Conservation (phyloP, 208 protist species). For the Endotrypanum monterogeii region DNA sequence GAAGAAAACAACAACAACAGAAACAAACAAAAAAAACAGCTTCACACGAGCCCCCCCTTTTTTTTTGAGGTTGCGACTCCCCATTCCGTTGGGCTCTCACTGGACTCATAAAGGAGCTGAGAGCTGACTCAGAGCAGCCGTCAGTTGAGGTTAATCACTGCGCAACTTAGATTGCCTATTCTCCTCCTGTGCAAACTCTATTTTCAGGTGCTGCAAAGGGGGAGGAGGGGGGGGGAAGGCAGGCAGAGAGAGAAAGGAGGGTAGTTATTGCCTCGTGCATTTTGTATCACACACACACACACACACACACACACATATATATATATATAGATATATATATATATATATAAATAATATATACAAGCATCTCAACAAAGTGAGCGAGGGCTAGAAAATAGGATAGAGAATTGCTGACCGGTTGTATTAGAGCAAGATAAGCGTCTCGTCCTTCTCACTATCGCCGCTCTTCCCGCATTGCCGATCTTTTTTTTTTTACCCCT, state of each 20-base stretch:
- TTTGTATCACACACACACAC: too few species aligned
- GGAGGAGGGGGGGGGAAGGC: too few species aligned
- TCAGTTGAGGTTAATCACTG: background rate
- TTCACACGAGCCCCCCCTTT: background rate
- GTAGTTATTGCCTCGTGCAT: too few species aligned
- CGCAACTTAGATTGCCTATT: background rate
- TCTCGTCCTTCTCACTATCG: too few species aligned
- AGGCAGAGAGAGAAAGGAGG: too few species aligned
- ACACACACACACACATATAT: too few species aligned
- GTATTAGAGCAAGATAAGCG: too few species aligned
- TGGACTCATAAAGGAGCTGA: background rate
- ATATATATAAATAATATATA: too few species aligned
- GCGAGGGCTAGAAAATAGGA: too few species aligned
- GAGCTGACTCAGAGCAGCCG: background rate
- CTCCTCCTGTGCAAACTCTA: background rate
- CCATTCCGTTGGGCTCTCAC: background rate
- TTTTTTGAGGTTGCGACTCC: constrained; percentile 11
- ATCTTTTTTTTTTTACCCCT: background rate
- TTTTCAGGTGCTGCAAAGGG: background rate
- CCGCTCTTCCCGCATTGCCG: background rate
- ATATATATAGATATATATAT: too few species aligned
- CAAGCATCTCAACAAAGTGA: too few species aligned
- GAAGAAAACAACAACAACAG: constrained; percentile 6
- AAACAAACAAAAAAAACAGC: background rate
- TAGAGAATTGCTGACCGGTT: too few species aligned